Evolutionary conservation across 2,329 filamentous ascomycete species (phyloP).

Genomic region (Fusarium torulosum): DNA sequence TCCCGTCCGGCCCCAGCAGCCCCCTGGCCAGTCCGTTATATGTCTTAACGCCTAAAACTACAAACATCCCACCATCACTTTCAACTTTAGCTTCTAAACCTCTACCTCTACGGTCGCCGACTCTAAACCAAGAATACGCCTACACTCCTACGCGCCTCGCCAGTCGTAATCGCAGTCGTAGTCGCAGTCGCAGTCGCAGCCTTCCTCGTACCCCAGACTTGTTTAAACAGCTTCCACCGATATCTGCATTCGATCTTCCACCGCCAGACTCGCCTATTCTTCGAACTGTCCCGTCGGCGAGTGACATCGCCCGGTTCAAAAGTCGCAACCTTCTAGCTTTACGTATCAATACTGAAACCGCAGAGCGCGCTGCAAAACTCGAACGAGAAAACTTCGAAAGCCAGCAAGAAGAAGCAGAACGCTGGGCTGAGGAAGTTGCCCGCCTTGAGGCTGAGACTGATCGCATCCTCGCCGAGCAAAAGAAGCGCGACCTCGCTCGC

Average conservation of each 20-base stretch:
- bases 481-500: conserved; percentile 61
- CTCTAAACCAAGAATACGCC: conserved; percentile 28
- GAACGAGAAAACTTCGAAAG: conserved; percentile 36
- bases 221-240: conserved; percentile 13
- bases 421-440: conserved; percentile 56
- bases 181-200: conserved; percentile 33
- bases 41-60: conserved; percentile 48
- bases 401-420: conserved; percentile 46
- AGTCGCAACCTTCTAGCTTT: conserved; percentile 43
- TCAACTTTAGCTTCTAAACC: conserved; percentile 30
- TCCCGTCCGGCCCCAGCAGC: conserved; percentile 43
- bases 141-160: conserved; percentile 22
- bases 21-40: conserved; percentile 42
- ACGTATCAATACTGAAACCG: conserved; percentile 38
- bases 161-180: conserved; percentile 32
- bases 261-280: conserved; percentile 33
- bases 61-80: conserved; percentile 45
- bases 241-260: conserved; percentile 18
- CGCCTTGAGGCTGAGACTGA: conserved; percentile 63
- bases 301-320: conserved; percentile 43
- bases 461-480: conserved; percentile 63
- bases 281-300: conserved; percentile 35
- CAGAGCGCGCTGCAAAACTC: conserved; percentile 37
- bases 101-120: conserved; percentile 25
- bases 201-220: conserved; percentile 28